phyloP scores from a whole-genome alignment of 2,329 filamentous ascomycete genomes.

The Coniochaeta hoffmannii region DNA sequence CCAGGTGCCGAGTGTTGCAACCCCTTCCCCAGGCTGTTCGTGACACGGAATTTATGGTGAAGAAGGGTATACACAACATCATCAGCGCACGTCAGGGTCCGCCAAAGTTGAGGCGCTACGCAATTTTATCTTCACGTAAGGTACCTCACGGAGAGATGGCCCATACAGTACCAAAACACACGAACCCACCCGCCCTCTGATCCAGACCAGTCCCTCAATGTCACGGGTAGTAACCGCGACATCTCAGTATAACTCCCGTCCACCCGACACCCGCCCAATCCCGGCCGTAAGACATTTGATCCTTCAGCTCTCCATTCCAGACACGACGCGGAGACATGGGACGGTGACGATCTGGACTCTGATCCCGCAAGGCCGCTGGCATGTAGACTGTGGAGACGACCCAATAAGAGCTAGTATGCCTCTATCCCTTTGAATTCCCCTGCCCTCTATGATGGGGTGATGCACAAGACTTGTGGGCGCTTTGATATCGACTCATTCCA shows the following conservation, averaged over 20 bases:
- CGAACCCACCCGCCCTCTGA: not conserved
- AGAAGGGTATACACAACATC: too few relatives aligned
- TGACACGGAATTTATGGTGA: not conserved
- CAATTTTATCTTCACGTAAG: too few relatives aligned
- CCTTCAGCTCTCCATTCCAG: not conserved
- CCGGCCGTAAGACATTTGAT: not conserved
- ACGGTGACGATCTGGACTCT: not conserved
- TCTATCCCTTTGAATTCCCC: not conserved
- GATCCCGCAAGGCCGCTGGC: not conserved
- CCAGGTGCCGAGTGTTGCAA: too few relatives aligned
- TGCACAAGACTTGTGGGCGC: not conserved
- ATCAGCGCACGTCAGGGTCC: too few relatives aligned
- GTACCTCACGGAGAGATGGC: too few relatives aligned
- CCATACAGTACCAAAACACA: too few relatives aligned
- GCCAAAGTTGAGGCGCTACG: too few relatives aligned
- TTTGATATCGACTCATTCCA: not conserved
- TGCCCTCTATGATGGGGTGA: too few relatives aligned
- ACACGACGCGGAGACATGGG: not conserved
- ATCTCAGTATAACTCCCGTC: conserved; percentile 1
- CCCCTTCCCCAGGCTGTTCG: too few relatives aligned
- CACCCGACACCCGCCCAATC: not conserved
- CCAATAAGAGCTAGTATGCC: too few relatives aligned
- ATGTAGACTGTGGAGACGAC: not conserved
- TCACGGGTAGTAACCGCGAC: not conserved
- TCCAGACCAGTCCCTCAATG: not conserved